phyloP scores from a whole-genome alignment of 208 protist genomes.

The Leishmania amazonensis region DNA sequence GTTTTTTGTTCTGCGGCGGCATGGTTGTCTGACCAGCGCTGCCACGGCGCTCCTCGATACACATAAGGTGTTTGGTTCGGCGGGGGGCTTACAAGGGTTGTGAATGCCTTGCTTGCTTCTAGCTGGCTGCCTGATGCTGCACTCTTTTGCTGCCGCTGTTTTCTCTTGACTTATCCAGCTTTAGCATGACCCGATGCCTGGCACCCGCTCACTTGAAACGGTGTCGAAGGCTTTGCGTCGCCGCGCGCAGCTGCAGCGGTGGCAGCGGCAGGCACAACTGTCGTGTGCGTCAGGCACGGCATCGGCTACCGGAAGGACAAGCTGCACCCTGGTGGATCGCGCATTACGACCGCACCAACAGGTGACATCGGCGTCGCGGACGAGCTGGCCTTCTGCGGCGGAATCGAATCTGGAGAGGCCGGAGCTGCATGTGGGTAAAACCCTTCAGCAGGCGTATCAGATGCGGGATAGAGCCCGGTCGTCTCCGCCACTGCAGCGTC shows the following conservation, averaged over 20 bases:
- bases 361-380: background rate
- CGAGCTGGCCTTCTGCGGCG: background rate
- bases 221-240: slow-evolving; percentile 42
- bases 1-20: background rate
- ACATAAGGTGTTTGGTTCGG: background rate
- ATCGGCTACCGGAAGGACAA: background rate
- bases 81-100: no score
- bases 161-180: background rate
- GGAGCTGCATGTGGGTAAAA: background rate
- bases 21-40: background rate
- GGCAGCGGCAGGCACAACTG: background rate
- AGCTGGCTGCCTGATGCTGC: background rate
- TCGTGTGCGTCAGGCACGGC: background rate
- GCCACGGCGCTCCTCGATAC: background rate
- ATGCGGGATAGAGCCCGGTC: slow-evolving; percentile 15
- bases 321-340: background rate
- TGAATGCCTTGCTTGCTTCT: background rate
- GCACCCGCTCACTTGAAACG: slow-evolving; percentile 19
- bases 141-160: background rate
- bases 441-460: slow-evolving; percentile 22
- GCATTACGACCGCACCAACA: background rate
- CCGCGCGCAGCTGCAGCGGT: slow-evolving; percentile 35
- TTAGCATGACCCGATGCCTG: slow-evolving; percentile 6
- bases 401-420: no score
- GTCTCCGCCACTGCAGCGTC: slow-evolving; percentile 25